Base-by-base conservation (phyloP, 83 land plant species). In the Picea abies region DNA sequence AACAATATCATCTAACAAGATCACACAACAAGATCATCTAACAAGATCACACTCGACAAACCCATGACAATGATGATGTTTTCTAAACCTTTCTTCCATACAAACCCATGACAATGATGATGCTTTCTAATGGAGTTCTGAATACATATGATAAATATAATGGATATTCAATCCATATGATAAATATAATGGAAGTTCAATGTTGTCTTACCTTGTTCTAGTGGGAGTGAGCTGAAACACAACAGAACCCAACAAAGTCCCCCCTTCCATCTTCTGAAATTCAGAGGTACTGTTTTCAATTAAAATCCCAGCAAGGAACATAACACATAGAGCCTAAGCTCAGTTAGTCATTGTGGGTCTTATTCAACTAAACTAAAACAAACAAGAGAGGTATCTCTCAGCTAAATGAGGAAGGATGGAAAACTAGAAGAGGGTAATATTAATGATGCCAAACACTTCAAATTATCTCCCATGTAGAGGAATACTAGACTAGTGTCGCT, bases 181-280 rank as follows among this genome's bases (percentile, higher is more conserved):
- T 12, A 32, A 58, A 67, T 80, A 14, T 5, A 69, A 60, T n/a
- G 76, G 11, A 52, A 35, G 72, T 25, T 2, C 23, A 80, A 17
- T 20, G 19, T 5, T 15, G 29, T 22, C 37, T 49, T 73, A 86
- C 90, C 90, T 86, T 65, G 90, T 89, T 60, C 90, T 70, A 89
- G n/a, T n/a, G n/a, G n/a, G n/a, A n/a, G n/a, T n/a, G n/a, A n/a
- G n/a, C n/a, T n/a, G n/a, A n/a, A n/a, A 89, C 37, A 89, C 80
- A 63, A 78, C 86, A 60, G 83, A 78, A 66, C 86, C 89, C 17
- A 89, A 84, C 16, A 56, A 41, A 63, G 82, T 52, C 2, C 23
- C 62, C 39, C 49, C 61, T 3, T 84, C 76, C 87, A 87, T 87
- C 58, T 49, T 26, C 25, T 23, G 23, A 60, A 17, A 25, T 63